Conservation (phyloP, 2,329 filamentous ascomycete genomes). For the Cadophora gregata region DNA sequence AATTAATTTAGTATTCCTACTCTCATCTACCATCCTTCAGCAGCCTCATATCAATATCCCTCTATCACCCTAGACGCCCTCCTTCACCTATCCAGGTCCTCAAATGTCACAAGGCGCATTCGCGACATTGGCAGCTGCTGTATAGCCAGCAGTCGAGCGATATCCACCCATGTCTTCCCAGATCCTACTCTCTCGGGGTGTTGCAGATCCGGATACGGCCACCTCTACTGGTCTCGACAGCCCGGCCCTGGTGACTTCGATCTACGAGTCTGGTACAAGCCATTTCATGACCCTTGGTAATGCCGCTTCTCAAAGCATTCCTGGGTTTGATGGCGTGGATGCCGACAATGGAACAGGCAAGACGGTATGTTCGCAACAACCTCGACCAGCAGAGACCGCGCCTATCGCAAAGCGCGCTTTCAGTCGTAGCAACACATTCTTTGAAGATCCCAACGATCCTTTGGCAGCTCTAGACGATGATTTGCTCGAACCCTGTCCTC, state of each 20-base stretch:
- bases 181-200: conserved; percentile 52
- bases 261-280: conserved; percentile 38
- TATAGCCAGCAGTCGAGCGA: too few species aligned
- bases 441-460: conserved; percentile 40
- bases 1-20: not conserved
- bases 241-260: conserved; percentile 35
- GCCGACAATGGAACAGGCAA: not conserved
- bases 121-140: not conserved
- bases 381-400: conserved; percentile 33
- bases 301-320: conserved; percentile 22
- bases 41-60: conserved; percentile 5
- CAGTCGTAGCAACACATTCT: conserved; percentile 41
- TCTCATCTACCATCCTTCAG: not conserved
- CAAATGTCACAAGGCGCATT: not conserved
- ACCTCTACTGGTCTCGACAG: conserved; percentile 16
- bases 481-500: conserved; percentile 41
- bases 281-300: conserved; percentile 42
- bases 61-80: not conserved
- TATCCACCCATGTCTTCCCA: conserved; percentile 51
- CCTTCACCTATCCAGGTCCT: not conserved
- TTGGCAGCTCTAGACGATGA: conserved; percentile 41
- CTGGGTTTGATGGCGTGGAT: conserved; percentile 17
- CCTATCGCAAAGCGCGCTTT: conserved; percentile 33
- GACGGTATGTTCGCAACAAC: not conserved
- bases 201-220: conserved; percentile 46